Evolutionary conservation across 768 basidiomycete species (phyloP), one percentile per base, ranked within the genome.

Genomic region (Cyclocybe cylindracea): DNA sequence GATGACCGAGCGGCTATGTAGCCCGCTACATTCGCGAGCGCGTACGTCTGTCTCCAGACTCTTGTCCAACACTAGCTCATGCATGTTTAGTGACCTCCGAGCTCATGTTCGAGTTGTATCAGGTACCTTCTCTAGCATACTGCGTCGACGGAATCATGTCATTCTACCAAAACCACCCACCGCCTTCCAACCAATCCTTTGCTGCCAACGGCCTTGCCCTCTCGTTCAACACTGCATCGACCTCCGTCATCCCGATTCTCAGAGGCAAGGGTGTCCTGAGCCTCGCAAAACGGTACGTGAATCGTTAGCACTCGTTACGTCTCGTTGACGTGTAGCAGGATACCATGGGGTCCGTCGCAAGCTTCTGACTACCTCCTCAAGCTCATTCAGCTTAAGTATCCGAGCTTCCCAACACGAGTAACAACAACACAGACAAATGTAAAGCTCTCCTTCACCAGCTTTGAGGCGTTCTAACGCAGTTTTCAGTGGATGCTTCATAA

Each of bases 351-450:
- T 24, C 84, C 89, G 19, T 82, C 85, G 2, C 95, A 98, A 61
- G 84, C 93, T 1, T 84, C 91, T 0, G 97, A 99, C 49, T 90
- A 97, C 62, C 79, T 98, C 45, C 83, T 95, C 54, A 97, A 94
- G 64, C 84, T 96, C 16, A 85, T 95, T 38, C 95, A 98, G 64
- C 80, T 98, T 34, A 99, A 98, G 69, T 97, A 98, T 65, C 89
- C 96, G 24, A 87, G 78, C 41, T 98, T 98, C 66, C 91, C 93
- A 5, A 89, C 88, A 1, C 85, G 92, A 39, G 83, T 98, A 9
- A 89, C 89, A 0, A 64, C 80, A 11, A 63, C 75, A 0, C 96
- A 98, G 61, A 83, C 93, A 4, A 87, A 81, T 10, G 94, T 95
- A 66, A 3, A 54, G 47, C 43, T 33, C n/a, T 13, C 39, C 32